A percentile compares a stretch with the other conserved stretches of the same genome.
phyloP scores from a whole-genome alignment of 2,329 filamentous ascomycete genomes.

The Fusarium setosum region DNA sequence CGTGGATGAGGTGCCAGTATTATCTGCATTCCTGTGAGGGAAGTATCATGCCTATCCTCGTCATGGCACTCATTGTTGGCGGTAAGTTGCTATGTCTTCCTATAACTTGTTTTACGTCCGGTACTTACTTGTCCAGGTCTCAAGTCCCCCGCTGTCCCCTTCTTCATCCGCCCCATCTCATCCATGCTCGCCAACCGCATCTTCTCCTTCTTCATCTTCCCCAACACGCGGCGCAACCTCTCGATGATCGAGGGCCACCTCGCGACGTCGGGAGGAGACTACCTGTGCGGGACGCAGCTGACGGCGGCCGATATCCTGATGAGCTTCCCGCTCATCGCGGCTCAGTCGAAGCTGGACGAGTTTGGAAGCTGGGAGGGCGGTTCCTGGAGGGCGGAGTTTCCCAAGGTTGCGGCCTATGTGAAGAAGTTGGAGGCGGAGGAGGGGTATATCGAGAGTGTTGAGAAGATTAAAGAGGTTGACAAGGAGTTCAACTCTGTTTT shows the following conservation, averaged over 20 bases:
- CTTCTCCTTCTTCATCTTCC: constrained; percentile 56
- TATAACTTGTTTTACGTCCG: neutral
- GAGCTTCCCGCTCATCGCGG: constrained; percentile 63
- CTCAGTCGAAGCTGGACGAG: constrained; percentile 51
- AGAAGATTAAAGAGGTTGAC: constrained; percentile 63
- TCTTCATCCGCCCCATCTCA: constrained; percentile 65
- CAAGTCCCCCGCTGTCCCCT: constrained; percentile 59
- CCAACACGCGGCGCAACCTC: constrained; percentile 61
- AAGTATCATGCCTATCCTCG: constrained; percentile 78
- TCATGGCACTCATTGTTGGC: constrained; percentile 71
- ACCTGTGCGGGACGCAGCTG: constrained; percentile 61
- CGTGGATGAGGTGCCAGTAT: constrained; percentile 71
- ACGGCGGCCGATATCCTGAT: constrained; percentile 66
- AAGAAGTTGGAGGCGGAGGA: constrained; percentile 56
- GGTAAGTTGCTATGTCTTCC: constrained; percentile 49
- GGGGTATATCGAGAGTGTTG: constrained; percentile 60
- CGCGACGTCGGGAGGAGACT: constrained; percentile 56
- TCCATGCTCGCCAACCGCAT: constrained; percentile 55
- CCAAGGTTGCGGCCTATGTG: constrained; percentile 61
- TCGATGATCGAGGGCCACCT: constrained; percentile 63
- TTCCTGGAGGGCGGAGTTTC: constrained; percentile 53
- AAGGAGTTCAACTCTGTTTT: constrained; percentile 46
- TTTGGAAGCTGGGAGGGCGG: constrained; percentile 57
- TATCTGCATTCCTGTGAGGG: constrained; percentile 89
- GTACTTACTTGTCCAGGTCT: constrained; percentile 48